phyloP scores from a whole-genome alignment of 2,329 filamentous ascomycete species.

The Fusarium pseudoanthophilum region DNA sequence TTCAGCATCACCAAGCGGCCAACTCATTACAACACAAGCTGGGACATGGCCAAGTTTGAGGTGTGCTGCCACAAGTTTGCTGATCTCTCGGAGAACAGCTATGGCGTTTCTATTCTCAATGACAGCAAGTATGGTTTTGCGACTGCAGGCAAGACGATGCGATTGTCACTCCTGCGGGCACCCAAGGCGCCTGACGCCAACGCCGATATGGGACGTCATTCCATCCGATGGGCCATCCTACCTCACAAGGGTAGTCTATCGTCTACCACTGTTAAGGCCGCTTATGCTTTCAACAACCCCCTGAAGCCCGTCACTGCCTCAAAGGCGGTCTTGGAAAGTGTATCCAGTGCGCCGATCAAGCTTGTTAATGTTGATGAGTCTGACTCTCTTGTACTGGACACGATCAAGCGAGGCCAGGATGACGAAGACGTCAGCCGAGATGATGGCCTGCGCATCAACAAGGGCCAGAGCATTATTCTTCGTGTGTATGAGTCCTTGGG shows the following conservation, averaged over 20 bases:
- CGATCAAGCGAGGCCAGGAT: conserved; percentile 92
- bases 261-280: conserved; percentile 80
- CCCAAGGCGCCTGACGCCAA: conserved; percentile 94
- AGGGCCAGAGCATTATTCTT: conserved; percentile 82
- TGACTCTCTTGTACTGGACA: conserved; percentile 81
- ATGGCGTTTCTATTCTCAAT: conserved; percentile 92
- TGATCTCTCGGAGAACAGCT: conserved; percentile 86
- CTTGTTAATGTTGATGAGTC: conserved; percentile 67
- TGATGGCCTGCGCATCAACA: conserved; percentile 70
- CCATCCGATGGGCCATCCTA: conserved; percentile 89
- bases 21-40: conserved; percentile 97
- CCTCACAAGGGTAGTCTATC: conserved; percentile 81
- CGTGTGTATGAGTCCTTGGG: conserved; percentile 91
- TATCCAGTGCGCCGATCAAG: conserved; percentile 64
- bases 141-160: conserved; percentile 88
- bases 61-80: conserved; percentile 96
- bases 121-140: conserved; percentile 98
- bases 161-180: conserved; percentile 83
- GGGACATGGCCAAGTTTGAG: conserved; percentile 98
- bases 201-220: conserved; percentile 91
- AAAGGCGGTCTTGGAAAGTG: conserved; percentile 42
- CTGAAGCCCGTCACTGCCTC: conserved; percentile 57
- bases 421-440: conserved; percentile 76
- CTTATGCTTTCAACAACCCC: conserved; percentile 91
- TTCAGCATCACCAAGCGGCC: conserved; percentile 89